A percentile compares a stretch with the other conserved stretches of the same genome.
Conservation (phyloP, 352 stramenopile genomes). For the Pythium rhizo-oryzae region DNA sequence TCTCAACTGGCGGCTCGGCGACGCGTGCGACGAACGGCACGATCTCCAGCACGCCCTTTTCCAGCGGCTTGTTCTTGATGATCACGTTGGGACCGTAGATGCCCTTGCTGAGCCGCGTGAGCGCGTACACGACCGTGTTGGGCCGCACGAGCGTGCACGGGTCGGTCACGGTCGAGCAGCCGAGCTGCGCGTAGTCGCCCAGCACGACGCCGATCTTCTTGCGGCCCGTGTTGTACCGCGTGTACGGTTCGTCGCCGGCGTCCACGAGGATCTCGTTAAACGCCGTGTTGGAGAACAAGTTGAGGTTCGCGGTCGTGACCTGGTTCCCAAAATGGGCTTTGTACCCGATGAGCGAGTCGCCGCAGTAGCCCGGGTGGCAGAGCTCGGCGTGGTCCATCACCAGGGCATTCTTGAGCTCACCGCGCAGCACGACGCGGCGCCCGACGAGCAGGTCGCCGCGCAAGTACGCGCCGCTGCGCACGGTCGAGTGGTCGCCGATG, state of each 20-base stretch:
- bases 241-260: conserved; percentile 22
- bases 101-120: conserved; percentile 62
- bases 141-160: conserved; percentile 66
- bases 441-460: conserved; percentile 71
- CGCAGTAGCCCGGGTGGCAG: conserved; percentile 73
- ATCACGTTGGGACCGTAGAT: conserved; percentile 70
- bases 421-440: conserved; percentile 58
- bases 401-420: conserved; percentile 74
- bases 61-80: conserved; percentile 84
- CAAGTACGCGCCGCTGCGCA: conserved; percentile 71
- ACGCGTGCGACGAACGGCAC: conserved; percentile 25
- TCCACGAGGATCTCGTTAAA: conserved; percentile 31
- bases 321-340: conserved; percentile 87
- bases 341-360: conserved; percentile 71
- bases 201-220: conserved; percentile 77
- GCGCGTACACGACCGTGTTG: conserved; percentile 67
- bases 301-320: conserved; percentile 79
- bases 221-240: conserved; percentile 60
- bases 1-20: background rate
- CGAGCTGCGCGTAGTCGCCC: conserved; percentile 70
- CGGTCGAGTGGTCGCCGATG: conserved; percentile 60
- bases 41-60: conserved; percentile 66
- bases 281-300: conserved; percentile 39
- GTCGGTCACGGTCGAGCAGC: conserved; percentile 73
- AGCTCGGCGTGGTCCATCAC: conserved; percentile 77